Conservation (phyloP, 164 flowering plant species). For the Dillenia suffruticosa region DNA sequence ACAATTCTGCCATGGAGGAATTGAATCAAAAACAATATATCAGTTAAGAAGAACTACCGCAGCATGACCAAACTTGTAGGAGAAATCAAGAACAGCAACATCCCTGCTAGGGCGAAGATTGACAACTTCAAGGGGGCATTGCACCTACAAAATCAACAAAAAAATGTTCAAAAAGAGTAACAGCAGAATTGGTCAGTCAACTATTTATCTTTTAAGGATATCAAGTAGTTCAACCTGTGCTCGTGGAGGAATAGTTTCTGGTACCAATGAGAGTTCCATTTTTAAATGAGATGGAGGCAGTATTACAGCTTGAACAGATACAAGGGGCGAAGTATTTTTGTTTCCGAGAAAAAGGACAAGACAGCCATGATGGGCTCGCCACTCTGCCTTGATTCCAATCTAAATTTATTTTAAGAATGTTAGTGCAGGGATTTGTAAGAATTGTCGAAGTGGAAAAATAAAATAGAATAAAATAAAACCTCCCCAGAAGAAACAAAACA, state of each 20-base stretch:
- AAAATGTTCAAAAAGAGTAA: background rate
- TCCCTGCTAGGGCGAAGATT: slow-evolving; percentile 97
- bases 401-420: slow-evolving; percentile 7
- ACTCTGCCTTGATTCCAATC: slow-evolving; percentile 98
- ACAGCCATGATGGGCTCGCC: slow-evolving; percentile 91
- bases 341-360: slow-evolving; percentile 96
- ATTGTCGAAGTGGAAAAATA: background rate
- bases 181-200: background rate
- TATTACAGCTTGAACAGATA: slow-evolving; percentile 77
- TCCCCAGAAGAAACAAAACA: too few species aligned
- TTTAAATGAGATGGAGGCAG: slow-evolving; percentile 87
- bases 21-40: too few species aligned
- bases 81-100: slow-evolving; percentile 91
- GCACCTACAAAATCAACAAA: slow-evolving; percentile 47
- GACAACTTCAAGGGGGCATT: slow-evolving; percentile 87
- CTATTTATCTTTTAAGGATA: background rate
- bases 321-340: slow-evolving; percentile 83
- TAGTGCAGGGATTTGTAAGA: too few species aligned
- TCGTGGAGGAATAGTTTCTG: slow-evolving; percentile 96
- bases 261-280: slow-evolving; percentile 84
- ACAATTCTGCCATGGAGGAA: background rate
- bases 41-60: slow-evolving; percentile 37
- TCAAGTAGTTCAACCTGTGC: slow-evolving; percentile 69
- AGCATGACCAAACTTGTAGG: slow-evolving; percentile 72
- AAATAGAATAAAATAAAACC: background rate